Base-by-base conservation (phyloP, 176 grass and related monocot genomes). In the Aegilops speltoides region DNA sequence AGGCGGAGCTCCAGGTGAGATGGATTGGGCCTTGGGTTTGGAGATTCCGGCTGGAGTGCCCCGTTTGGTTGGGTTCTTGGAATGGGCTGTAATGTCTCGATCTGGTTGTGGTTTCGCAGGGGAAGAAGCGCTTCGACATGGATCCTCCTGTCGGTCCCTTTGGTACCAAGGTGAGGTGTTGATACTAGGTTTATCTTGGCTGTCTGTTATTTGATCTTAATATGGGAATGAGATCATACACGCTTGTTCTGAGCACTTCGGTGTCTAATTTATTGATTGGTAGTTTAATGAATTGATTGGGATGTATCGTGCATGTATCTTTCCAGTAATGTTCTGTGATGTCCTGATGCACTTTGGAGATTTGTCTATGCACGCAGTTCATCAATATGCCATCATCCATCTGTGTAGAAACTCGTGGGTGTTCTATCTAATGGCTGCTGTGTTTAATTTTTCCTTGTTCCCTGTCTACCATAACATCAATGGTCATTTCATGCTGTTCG, bases 71-170 rank as follows among this genome's bases (percentile, higher is more conserved):
- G 40, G 36, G 72, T 64, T 3, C 4, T 11, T 32, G 20, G 20
- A 85, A 70, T 73, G 82, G 37, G 38, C 82, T 36, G 20, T 94
- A 65, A 87, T 70, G 79, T 80, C 79, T 84, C 82, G 79, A 89
- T 91, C 81, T 87, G 86, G 43, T 68, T 62, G 52, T 65, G 28
- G 62, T 84, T 85, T 91, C 56, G 76, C 81, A 97, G 95, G 95
- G 93, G 69, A 90, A 85, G 87, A 91, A 97, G 89, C 90, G 95
- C 78, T 97, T 97, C 76, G 95, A 97, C 80, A 95, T 94, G 87
- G 95, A 91, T 78, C 32, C 95, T 78, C 70, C 89, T 7, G 87
- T 90, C 6, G 95, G 95, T 4, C 95, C 95, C 38, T 97, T 95
- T 8, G 95, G 95, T 79, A 97, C 95, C 45, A 97, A 97, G 93